These are phyloP conservation scores for Neurospora sp. DNA, from an alignment of 495 filamentous ascomycete genomes.

Conservation along the genomic window DNA sequence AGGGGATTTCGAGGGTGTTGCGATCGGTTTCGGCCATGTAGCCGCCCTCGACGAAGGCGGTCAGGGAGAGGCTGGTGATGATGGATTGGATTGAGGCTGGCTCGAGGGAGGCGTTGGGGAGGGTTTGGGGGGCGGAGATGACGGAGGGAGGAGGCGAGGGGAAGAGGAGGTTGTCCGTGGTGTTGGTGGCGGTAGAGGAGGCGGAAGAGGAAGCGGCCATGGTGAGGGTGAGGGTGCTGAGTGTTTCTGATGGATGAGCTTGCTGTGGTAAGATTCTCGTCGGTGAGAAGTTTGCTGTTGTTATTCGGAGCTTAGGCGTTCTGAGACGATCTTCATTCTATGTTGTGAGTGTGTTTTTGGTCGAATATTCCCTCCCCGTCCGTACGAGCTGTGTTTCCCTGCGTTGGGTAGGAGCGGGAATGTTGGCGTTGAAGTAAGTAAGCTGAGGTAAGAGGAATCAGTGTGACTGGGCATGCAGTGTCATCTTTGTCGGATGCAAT, in stretches of 20 bases:
- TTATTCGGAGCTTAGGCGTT: too few relatives aligned
- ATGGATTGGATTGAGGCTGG: constrained; percentile 24
- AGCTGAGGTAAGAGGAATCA: background rate
- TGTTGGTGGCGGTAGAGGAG: background rate
- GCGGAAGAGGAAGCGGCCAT: background rate
- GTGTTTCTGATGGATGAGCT: background rate
- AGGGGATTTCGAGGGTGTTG: constrained; percentile 36
- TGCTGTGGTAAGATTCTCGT: background rate
- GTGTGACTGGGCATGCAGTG: background rate
- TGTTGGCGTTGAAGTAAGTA: background rate
- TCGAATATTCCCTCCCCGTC: background rate
- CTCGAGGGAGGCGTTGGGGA: constrained; percentile 20
- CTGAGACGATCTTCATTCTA: background rate
- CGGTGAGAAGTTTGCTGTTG: background rate
- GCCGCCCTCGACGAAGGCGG: constrained; percentile 52
- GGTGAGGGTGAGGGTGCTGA: background rate
- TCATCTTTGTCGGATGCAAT: background rate
- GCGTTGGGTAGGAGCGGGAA: background rate
- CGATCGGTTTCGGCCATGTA: constrained; percentile 57
- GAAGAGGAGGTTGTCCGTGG: background rate
- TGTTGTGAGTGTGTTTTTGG: background rate
- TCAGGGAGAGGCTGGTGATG: constrained; percentile 36
- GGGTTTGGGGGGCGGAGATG: constrained; percentile 16
- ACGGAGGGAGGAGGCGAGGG: background rate
- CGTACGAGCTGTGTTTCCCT: background rate